Evolutionary conservation across 2,329 filamentous ascomycete species (phyloP).

Genomic region (Aspergillus cejpii): DNA sequence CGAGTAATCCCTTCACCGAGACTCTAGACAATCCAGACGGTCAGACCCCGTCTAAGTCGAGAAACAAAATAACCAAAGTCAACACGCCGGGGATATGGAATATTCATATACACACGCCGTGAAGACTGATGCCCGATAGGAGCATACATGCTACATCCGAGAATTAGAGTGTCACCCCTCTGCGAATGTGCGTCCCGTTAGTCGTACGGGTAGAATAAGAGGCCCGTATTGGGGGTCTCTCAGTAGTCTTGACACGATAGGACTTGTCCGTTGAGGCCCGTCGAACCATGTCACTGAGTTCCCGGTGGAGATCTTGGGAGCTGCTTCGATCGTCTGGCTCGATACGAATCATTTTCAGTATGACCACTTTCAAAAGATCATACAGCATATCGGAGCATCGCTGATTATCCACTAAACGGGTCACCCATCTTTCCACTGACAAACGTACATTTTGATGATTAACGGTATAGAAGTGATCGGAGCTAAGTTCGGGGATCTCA

Average conservation of each 20-base stretch:
- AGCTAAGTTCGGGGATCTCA: not conserved
- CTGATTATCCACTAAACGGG: not conserved
- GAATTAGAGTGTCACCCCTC: not conserved
- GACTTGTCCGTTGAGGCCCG: not conserved
- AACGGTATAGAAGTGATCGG: slow-evolving; percentile 8
- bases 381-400: not conserved
- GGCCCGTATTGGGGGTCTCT: not conserved
- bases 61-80: not conserved
- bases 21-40: not conserved
- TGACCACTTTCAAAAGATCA: not conserved
- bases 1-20: too few relatives aligned
- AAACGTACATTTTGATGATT: slow-evolving; percentile 1
- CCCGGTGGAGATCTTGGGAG: not conserved
- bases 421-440: slow-evolving; percentile 6
- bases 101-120: not conserved
- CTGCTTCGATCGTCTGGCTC: not conserved
- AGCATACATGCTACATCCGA: too few relatives aligned
- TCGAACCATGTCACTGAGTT: not conserved
- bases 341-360: not conserved
- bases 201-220: not conserved
- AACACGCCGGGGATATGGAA: not conserved
- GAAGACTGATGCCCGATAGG: too few relatives aligned
- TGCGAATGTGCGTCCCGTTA: not conserved
- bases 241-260: not conserved
- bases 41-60: not conserved